Conservation (phyloP, 371 early-diverging fungal species). For the Batrachochytrium dendrobatidis region DNA sequence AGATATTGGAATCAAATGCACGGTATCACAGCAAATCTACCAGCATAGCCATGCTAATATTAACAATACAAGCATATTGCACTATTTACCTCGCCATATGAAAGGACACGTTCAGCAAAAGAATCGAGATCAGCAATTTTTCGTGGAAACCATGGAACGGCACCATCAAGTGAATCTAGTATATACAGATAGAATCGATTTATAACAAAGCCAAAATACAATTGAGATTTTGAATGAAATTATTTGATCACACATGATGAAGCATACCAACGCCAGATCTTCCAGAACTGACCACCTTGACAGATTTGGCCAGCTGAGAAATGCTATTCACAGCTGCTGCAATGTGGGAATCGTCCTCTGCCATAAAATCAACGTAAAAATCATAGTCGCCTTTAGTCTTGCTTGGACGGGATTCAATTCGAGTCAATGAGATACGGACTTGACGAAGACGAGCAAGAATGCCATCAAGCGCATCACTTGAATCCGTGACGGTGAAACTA, state of each 20-base stretch:
- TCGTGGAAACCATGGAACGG: constrained; percentile 91
- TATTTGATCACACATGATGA: no score
- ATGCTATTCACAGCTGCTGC: constrained; percentile 51
- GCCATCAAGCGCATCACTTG: constrained; percentile 79
- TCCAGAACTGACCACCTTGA: constrained; percentile 37
- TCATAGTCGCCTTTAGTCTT: constrained; percentile 79
- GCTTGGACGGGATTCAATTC: constrained; percentile 91
- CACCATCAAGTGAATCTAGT: constrained; percentile 9
- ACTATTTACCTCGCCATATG: constrained; percentile 71
- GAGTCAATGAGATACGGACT: constrained; percentile 73
- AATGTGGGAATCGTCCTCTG: constrained; percentile 48
- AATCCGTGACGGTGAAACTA: constrained; percentile 75
- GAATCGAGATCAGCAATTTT: constrained; percentile 86
- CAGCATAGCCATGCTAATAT: background rate
- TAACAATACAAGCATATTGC: constrained; percentile 29
- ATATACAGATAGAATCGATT: no score
- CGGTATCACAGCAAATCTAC: background rate
- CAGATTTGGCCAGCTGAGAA: constrained; percentile 53
- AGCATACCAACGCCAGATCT: background rate
- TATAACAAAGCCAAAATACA: no score
- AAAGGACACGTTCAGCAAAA: constrained; percentile 87
- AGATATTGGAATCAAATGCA: background rate
- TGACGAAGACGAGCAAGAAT: constrained; percentile 68
- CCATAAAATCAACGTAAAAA: constrained; percentile 85
- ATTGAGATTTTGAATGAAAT: no score